Percentiles rank a stretch among this genome's conserved stretches.
These are phyloP conservation scores for Cryptococcus wingfieldii DNA, from an alignment of 1,284 basidiomycete genomes.

Conservation along the genomic window DNA sequence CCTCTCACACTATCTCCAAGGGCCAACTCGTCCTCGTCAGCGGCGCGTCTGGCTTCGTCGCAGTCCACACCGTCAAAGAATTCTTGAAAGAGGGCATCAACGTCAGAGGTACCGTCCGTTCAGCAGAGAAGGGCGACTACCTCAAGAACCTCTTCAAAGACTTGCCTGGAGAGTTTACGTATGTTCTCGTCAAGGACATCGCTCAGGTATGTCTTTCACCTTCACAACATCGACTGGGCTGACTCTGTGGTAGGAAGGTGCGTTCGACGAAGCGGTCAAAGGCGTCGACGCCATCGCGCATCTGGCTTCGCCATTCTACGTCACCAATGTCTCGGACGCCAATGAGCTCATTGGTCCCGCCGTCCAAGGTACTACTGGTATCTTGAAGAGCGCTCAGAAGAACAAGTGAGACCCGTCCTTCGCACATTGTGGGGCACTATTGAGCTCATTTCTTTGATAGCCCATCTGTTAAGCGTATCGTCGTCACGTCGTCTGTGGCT, in stretches of 20 bases:
- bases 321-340: conserved; percentile 35
- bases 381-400: conserved; percentile 57
- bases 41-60: no score
- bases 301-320: conserved; percentile 35
- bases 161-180: no score
- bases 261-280: conserved; percentile 64
- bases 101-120: no score
- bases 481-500: conserved; percentile 53
- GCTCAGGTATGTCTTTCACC: not conserved
- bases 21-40: no score
- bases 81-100: no score
- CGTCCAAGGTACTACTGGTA: conserved; percentile 59
- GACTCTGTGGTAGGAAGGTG: conserved; percentile 52
- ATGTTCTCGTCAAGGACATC: no score
- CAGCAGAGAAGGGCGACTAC: no score
- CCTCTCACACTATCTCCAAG: no score
- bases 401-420: conserved; percentile 49
- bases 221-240: no score
- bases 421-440: not conserved
- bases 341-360: conserved; percentile 61
- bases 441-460: conserved; percentile 16
- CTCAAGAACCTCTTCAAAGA: no score
- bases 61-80: no score
- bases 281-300: conserved; percentile 59
- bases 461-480: conserved; percentile 58